phyloP scores from a whole-genome alignment of 768 basidiomycete species.

The Lentinula boryana region DNA sequence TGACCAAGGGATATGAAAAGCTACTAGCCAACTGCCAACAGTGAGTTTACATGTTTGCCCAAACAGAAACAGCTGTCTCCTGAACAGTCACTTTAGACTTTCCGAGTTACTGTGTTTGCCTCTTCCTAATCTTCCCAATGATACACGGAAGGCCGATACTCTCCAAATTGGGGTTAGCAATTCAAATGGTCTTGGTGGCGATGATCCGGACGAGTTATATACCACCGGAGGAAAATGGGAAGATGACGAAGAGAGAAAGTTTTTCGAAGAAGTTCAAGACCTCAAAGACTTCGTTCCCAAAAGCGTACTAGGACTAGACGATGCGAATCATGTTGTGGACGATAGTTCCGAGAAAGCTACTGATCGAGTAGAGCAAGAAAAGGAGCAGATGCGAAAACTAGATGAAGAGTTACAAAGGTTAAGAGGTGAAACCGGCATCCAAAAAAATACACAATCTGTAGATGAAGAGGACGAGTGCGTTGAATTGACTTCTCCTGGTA shows the following conservation, averaged over 20 bases:
- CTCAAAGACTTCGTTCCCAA: conserved; percentile 88
- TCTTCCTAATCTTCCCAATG: conserved; percentile 78
- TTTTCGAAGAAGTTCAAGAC: conserved; percentile 92
- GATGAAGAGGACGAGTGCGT: conserved; percentile 41
- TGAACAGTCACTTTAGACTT: conserved; percentile 40
- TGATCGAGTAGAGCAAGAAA: conserved; percentile 54
- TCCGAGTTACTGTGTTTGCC: conserved; percentile 87
- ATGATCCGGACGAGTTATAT: conserved; percentile 53
- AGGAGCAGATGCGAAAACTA: conserved; percentile 68
- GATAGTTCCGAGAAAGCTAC: conserved; percentile 37
- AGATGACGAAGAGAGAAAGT: conserved; percentile 92
- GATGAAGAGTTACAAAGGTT: conserved; percentile 74
- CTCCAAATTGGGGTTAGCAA: conserved; percentile 64
- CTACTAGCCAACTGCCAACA: conserved; percentile 83
- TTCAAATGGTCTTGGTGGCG: conserved; percentile 29
- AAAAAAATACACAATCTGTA: conserved; percentile 11
- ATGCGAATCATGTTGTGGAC: conserved; percentile 28
- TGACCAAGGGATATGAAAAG: conserved; percentile 95
- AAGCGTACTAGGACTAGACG: conserved; percentile 75
- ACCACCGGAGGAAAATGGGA: conserved; percentile 86
- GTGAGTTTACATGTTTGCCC: conserved; percentile 36
- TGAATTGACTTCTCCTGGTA: background rate
- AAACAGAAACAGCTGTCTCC: conserved; percentile 7
- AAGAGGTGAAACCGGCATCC: conserved; percentile 23
- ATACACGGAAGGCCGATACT: conserved; percentile 75